Evolutionary conservation across 208 protist species (phyloP).

Genomic region (Wallacemonas sp.): DNA sequence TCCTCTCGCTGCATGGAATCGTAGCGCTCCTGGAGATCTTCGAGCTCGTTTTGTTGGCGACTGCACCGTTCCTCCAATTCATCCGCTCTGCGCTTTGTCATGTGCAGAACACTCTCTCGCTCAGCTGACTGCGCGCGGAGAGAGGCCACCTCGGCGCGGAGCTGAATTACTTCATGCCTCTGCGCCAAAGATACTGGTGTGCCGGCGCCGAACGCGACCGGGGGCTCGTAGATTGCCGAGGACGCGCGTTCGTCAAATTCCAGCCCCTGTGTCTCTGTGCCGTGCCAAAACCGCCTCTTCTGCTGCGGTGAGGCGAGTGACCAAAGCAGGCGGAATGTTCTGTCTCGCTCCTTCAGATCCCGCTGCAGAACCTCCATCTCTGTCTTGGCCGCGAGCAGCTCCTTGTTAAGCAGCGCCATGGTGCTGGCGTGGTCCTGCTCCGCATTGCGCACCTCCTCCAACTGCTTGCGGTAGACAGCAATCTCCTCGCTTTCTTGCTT

Average conservation of each 20-base stretch:
- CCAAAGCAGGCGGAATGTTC: conserved; percentile 44
- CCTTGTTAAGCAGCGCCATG: conserved; percentile 40
- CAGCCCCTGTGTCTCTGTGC: background rate
- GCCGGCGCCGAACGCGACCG: background rate
- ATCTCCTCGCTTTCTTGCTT: conserved; percentile 32
- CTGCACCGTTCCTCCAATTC: background rate
- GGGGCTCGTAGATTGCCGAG: background rate
- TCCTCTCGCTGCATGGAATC: background rate
- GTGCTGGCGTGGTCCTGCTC: conserved; percentile 32
- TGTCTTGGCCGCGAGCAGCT: conserved; percentile 38
- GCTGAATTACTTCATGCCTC: conserved; percentile 9
- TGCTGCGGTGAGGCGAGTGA: conserved; percentile 43
- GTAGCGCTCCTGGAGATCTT: background rate
- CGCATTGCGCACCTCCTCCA: conserved; percentile 21
- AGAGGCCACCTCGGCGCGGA: conserved; percentile 31
- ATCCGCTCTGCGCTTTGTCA: background rate
- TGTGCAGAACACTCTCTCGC: background rate
- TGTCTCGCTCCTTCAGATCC: conserved; percentile 33
- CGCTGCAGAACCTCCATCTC: conserved; percentile 22
- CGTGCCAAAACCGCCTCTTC: conserved; percentile 39
- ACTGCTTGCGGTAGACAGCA: conserved; percentile 27
- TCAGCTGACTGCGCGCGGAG: conserved; percentile 13
- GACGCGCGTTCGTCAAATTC: background rate
- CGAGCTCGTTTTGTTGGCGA: background rate
- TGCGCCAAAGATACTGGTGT: conserved; percentile 2